Evolutionary conservation across 176 grass and related monocot species (phyloP), one percentile per base, ranked within the genome.

Genomic region (Metroxylon sagu): DNA sequence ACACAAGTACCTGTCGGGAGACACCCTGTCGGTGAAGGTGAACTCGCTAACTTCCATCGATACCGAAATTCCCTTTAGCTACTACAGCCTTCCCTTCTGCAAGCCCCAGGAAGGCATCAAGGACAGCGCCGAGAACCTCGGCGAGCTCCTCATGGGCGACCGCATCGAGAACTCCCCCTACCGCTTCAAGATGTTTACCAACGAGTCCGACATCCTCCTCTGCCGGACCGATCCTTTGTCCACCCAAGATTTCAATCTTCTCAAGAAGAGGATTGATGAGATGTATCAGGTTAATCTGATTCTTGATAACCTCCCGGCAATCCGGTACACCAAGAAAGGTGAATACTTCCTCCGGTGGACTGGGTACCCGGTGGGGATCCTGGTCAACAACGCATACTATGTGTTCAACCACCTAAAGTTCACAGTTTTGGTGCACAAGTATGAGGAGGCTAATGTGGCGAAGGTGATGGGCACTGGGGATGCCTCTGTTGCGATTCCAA

Each of bases 1-100:
- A 18, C 81, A 84, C 77, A 84, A 89, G 74, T 81, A 89, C 74
- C 49, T 2, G 52, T 48, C 62, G n/a, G 66, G 81, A 2, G 77
- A 84, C n/a, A 0, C 0, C 0, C 79, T 89, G 2, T 71, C 25
- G 69, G 85, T 89, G 5, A 89, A 89, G 80, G 85, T 89, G 27
- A 89, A 89, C 85, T 89, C 85, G 6, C 81, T 89, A 57, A 89
- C 85, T 70, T 89, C 85, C 65, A 89, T 89, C 71, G 85, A 84
- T 69, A 89, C 85, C 57, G 85, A 89, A 74, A 77, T 89, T 4
- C 85, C 85, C 70, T 89, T 65, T 68, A 59, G 85, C 74, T 89
- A 89, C 70, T 89, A 89, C 68, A 85, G 85, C 81, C 81, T 85
- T 15, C 85, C 85, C 53, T 85, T 89, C 70, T 89, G 85, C 74